phyloP scores from a whole-genome alignment of 2,329 filamentous ascomycete species.

The Talaromyces sp. region DNA sequence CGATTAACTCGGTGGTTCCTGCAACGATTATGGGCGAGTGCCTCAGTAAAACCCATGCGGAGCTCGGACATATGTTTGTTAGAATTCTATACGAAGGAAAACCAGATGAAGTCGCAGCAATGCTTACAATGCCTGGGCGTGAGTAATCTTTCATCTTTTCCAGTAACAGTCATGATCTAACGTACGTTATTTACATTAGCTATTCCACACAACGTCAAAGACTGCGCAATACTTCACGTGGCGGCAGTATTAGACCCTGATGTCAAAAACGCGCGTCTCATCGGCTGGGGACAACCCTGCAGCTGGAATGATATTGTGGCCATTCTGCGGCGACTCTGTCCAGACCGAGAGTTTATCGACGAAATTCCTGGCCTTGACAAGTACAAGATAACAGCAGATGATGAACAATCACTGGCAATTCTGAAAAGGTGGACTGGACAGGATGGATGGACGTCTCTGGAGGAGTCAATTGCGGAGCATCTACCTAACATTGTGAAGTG shows the following conservation, averaged over 20 bases:
- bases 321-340: constrained; percentile 12
- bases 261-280: constrained; percentile 1
- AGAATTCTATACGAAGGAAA: constrained; percentile 6
- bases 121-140: not conserved
- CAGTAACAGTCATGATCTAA: not conserved
- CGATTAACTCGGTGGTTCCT: not conserved
- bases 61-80: not conserved
- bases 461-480: not conserved
- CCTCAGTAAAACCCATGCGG: constrained; percentile 2
- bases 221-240: constrained; percentile 11
- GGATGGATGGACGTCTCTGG: constrained; percentile 8
- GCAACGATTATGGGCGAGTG: not conserved
- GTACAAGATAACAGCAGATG: constrained; percentile 4
- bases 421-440: constrained; percentile 13
- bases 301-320: constrained; percentile 14
- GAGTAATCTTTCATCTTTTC: not conserved
- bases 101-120: not conserved
- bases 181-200: not conserved
- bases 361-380: constrained; percentile 1
- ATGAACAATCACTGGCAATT: constrained; percentile 3
- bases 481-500: not conserved
- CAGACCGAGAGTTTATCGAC: constrained; percentile 6
- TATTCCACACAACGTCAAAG: constrained; percentile 10
- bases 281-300: constrained; percentile 8
- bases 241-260: constrained; percentile 11